Conservation (phyloP, 225 moss, liverwort and hornwort species). For the Pleurozium schreberi region DNA sequence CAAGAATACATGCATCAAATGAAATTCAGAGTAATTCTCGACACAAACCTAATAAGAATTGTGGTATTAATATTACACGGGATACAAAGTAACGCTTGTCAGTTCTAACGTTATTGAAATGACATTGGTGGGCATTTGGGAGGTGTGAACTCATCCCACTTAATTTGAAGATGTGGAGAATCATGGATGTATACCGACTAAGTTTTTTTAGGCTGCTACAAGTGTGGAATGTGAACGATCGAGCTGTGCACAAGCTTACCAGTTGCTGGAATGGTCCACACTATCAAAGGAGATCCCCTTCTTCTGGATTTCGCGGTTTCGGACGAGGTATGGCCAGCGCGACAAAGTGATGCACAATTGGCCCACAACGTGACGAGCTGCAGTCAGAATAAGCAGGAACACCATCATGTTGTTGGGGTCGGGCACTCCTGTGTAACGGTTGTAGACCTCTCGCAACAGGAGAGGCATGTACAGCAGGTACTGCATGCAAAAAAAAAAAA, state of each 20-base stretch:
- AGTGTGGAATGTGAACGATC: neutral
- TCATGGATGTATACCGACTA: too few species aligned
- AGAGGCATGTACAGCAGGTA: constrained; percentile 50
- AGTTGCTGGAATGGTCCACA: constrained; percentile 52
- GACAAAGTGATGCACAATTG: constrained; percentile 51
- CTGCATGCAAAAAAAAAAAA: constrained; percentile 9
- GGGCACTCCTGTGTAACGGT: neutral
- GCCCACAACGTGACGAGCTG: constrained; percentile 10
- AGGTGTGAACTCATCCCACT: neutral
- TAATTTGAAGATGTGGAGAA: neutral
- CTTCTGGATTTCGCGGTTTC: constrained; percentile 41
- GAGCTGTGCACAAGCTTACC: neutral
- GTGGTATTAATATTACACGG: neutral
- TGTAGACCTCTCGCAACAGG: neutral
- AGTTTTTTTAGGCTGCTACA: neutral
- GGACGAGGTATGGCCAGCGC: constrained; percentile 33
- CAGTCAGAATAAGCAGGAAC: constrained; percentile 16
- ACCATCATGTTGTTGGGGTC: constrained; percentile 16
- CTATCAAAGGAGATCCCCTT: constrained; percentile 52
- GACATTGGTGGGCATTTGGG: neutral
- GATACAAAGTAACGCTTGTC: too few species aligned
- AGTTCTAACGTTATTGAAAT: neutral
- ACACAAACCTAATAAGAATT: neutral
- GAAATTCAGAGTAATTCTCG: neutral
- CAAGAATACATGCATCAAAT: neutral